phyloP scores from a whole-genome alignment of 2,329 filamentous ascomycete genomes.

The Dactylellina drechsleri region DNA sequence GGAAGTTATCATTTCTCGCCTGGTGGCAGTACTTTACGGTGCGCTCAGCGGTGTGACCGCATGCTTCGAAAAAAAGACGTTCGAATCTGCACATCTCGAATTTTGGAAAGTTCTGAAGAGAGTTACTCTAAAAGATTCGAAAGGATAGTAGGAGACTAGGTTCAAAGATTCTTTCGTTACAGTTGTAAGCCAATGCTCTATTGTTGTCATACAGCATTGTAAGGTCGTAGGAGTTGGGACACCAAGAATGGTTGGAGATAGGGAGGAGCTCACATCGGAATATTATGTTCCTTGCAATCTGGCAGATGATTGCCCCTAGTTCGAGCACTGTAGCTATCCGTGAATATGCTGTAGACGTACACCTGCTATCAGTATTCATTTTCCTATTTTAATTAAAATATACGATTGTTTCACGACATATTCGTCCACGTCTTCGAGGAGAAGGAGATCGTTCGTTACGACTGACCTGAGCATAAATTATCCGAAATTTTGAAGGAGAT shows the following conservation, averaged over 20 bases:
- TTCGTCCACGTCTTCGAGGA: not conserved
- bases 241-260: not conserved
- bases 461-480: slow-evolving; percentile 27
- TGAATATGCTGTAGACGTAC: not conserved
- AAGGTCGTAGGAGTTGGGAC: not conserved
- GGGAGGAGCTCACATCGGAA: slow-evolving; percentile 18
- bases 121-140: not conserved
- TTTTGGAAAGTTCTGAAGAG: not conserved
- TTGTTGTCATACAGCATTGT: slow-evolving; percentile 3
- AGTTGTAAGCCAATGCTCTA: not conserved
- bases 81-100: slow-evolving; percentile 75
- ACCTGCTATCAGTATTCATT: not conserved
- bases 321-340: not conserved
- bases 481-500: not conserved
- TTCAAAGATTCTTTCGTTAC: not conserved
- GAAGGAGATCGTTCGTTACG: not conserved
- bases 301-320: not conserved
- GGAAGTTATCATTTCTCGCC: slow-evolving; percentile 76
- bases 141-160: slow-evolving; percentile 23
- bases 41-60: slow-evolving; percentile 70
- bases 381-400: not conserved
- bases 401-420: not conserved
- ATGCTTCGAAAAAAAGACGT: slow-evolving; percentile 72
- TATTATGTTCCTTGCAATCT: slow-evolving; percentile 8
- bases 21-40: slow-evolving; percentile 78